A percentile compares a stretch with the other conserved stretches of the same genome.
Evolutionary conservation across 164 flowering plant genomes (phyloP).

Genomic region (Stephania yunnanensis): DNA sequence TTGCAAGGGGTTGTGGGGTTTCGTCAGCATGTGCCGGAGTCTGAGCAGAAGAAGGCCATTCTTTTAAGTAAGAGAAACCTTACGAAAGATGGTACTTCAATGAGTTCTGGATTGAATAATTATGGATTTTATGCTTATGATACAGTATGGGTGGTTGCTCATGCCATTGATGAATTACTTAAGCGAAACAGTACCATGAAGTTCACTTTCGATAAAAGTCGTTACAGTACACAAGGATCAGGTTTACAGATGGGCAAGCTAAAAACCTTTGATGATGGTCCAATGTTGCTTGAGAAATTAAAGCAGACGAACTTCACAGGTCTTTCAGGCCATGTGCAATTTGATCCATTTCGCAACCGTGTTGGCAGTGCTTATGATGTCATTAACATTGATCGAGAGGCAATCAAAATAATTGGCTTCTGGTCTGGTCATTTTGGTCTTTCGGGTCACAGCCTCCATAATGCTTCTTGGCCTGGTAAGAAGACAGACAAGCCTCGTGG

Average conservation of each 20-base stretch:
- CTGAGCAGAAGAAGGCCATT: constrained; percentile 38
- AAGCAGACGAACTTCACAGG: constrained; percentile 45
- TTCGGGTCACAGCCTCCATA: constrained; percentile 38
- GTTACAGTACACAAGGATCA: constrained; percentile 15
- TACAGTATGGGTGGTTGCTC: constrained; percentile 65
- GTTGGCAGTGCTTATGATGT: constrained; percentile 39
- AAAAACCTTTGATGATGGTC: constrained; percentile 47
- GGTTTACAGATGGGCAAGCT: constrained; percentile 31
- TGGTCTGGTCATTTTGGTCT: constrained; percentile 57
- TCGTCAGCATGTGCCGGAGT: constrained; percentile 51
- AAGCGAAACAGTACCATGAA: constrained; percentile 37
- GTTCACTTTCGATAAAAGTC: constrained; percentile 30
- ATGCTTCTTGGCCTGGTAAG: constrained; percentile 64
- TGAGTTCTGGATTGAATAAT: constrained; percentile 31
- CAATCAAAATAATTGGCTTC: constrained; percentile 40
- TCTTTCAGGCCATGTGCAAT: constrained; percentile 45
- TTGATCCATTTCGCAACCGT: constrained; percentile 38
- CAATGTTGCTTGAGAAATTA: constrained; percentile 26
- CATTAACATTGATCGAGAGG: constrained; percentile 31
- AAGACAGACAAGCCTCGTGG: constrained; percentile 54
- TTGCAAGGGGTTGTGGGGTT: constrained; percentile 60
- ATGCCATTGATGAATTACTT: constrained; percentile 36
- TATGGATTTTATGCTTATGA: constrained; percentile 78
- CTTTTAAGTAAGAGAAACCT: constrained; percentile 35
- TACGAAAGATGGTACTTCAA: constrained; percentile 22